Percentiles rank a stretch among this genome's conserved stretches.
Conservation (phyloP, 495 filamentous ascomycete genomes). For the Achaetomiella virescens region DNA sequence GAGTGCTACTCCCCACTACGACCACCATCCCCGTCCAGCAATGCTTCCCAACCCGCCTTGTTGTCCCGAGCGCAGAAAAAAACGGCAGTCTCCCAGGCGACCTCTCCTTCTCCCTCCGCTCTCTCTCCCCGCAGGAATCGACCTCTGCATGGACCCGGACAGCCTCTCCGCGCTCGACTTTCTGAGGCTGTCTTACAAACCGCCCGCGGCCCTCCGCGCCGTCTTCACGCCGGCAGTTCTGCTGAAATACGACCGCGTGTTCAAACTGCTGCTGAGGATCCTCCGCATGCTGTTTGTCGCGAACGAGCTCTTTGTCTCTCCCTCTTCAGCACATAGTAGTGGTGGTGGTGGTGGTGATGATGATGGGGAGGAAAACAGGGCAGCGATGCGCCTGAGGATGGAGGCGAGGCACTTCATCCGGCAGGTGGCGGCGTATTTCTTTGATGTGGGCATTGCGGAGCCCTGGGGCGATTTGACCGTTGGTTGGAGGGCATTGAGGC, state of each 20-base stretch:
- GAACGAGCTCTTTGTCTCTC: constrained; percentile 50
- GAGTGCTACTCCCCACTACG: constrained; percentile 53
- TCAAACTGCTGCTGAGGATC: constrained; percentile 69
- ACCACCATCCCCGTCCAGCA: constrained; percentile 3
- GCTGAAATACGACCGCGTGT: constrained; percentile 75
- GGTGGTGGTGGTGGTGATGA: neutral
- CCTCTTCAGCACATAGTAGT: neutral
- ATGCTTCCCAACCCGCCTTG: neutral
- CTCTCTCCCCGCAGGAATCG: constrained; percentile 64
- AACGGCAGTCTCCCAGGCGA: constrained; percentile 65
- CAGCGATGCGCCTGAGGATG: constrained; percentile 57
- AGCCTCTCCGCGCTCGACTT: constrained; percentile 86
- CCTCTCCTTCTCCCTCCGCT: constrained; percentile 81
- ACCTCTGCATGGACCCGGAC: constrained; percentile 70
- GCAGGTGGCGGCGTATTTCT: constrained; percentile 64
- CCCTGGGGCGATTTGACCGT: constrained; percentile 64
- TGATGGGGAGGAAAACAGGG: constrained; percentile 30
- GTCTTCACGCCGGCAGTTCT: constrained; percentile 65
- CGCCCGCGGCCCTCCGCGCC: constrained; percentile 63
- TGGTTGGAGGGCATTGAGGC: constrained; percentile 59
- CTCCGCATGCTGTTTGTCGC: constrained; percentile 75
- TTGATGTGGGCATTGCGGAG: constrained; percentile 63
- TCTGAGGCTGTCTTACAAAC: constrained; percentile 74
- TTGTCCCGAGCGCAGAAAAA: constrained; percentile 15
- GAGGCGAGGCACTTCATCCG: constrained; percentile 75